Percentiles rank a stretch among this genome's conserved stretches.
These are phyloP conservation scores for Teunomyces gatunensis DNA, from an alignment of 805 yeast genomes.

Conservation along the genomic window DNA sequence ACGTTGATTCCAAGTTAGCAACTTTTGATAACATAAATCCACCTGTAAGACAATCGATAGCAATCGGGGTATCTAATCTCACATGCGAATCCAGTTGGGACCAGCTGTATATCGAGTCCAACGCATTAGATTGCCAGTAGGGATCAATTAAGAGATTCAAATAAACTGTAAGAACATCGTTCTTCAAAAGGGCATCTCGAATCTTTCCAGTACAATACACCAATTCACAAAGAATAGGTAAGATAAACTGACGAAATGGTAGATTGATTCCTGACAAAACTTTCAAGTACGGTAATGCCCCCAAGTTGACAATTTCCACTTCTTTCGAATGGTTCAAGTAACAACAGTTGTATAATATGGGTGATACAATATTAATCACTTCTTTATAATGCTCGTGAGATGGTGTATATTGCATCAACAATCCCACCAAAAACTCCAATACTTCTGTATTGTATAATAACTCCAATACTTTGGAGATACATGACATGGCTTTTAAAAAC, in stretches of 20 bases:
- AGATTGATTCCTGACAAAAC: constrained; percentile 38
- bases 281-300: constrained; percentile 45
- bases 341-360: constrained; percentile 51
- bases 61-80: constrained; percentile 22
- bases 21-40: constrained; percentile 41
- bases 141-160: constrained; percentile 45
- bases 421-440: constrained; percentile 41
- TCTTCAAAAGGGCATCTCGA: constrained; percentile 32
- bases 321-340: constrained; percentile 46
- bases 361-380: constrained; percentile 44
- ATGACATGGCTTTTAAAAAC: constrained; percentile 43
- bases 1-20: constrained; percentile 42
- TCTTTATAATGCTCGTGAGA: constrained; percentile 31
- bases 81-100: constrained; percentile 24
- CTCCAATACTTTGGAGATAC: constrained; percentile 31
- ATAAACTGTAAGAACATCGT: constrained; percentile 39
- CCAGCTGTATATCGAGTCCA: constrained; percentile 49
- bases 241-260: constrained; percentile 49
- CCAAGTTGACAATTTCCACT: constrained; percentile 44
- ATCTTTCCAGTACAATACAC: constrained; percentile 44
- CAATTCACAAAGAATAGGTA: constrained; percentile 53
- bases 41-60: constrained; percentile 28
- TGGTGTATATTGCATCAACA: constrained; percentile 28
- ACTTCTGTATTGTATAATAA: constrained; percentile 38
- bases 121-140: constrained; percentile 57